These are phyloP conservation scores for Globisporangium megalacanthum DNA, from an alignment of 352 stramenopile species.

Conservation along the genomic window DNA sequence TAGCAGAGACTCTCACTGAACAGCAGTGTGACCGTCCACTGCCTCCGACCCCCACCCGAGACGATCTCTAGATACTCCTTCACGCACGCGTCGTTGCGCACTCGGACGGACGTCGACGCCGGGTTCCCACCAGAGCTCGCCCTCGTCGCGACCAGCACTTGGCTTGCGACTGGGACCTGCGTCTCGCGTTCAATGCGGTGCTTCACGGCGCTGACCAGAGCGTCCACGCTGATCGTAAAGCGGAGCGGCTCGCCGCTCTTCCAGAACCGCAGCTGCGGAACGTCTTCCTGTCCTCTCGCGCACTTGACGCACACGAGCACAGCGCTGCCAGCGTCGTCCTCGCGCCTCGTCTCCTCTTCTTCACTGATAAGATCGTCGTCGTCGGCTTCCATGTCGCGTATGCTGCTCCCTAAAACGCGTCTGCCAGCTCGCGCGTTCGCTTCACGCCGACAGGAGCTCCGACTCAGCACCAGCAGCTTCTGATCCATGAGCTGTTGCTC, in stretches of 20 bases:
- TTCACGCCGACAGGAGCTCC: slow-evolving; percentile 9
- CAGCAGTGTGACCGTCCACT: slow-evolving; percentile 26
- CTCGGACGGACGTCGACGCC: neutral
- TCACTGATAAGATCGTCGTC: slow-evolving; percentile 1
- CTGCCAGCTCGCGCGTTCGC: neutral
- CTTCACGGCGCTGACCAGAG: slow-evolving; percentile 7
- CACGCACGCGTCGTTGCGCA: slow-evolving; percentile 6
- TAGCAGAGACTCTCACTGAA: slow-evolving; percentile 24
- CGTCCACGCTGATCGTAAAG: slow-evolving; percentile 4
- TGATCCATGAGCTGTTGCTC: slow-evolving; percentile 66
- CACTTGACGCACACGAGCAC: slow-evolving; percentile 17
- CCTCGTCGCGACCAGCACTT: slow-evolving; percentile 14
- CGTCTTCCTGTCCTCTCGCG: slow-evolving; percentile 8
- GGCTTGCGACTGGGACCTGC: slow-evolving; percentile 5
- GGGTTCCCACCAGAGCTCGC: neutral
- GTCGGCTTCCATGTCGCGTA: neutral
- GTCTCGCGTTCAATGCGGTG: slow-evolving; percentile 12
- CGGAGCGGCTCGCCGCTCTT: neutral
- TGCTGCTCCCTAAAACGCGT: neutral
- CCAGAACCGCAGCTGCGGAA: slow-evolving; percentile 5
- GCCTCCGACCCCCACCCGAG: neutral
- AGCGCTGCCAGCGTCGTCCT: neutral
- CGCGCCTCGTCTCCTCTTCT: neutral
- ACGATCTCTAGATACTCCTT: slow-evolving; percentile 10
- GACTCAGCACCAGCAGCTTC: slow-evolving; percentile 32